These are phyloP conservation scores for Xerocomellus dryophilus DNA, from an alignment of 768 basidiomycete species.

Conservation along the genomic window DNA sequence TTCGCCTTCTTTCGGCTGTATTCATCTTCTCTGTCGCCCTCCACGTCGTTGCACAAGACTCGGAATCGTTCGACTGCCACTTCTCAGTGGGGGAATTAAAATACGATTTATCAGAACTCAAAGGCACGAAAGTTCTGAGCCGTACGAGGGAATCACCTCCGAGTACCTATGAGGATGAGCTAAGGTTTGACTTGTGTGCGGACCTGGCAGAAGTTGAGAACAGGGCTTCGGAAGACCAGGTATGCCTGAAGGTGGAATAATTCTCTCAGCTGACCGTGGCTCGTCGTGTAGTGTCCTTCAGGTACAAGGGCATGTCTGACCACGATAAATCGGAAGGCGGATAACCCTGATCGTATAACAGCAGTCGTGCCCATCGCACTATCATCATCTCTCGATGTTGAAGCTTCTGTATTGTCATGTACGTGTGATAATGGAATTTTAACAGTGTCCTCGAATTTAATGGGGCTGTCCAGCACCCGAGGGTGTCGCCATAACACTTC, in stretches of 20 bases:
- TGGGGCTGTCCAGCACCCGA: constrained; percentile 43
- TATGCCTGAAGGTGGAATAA: constrained; percentile 32
- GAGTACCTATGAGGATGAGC: constrained; percentile 52
- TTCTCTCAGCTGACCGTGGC: constrained; percentile 5
- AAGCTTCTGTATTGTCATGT: constrained; percentile 34
- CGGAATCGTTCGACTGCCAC: constrained; percentile 51
- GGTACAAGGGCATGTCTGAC: constrained; percentile 76
- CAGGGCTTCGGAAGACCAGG: constrained; percentile 63
- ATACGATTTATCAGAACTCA: constrained; percentile 61
- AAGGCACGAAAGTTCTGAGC: constrained; percentile 48
- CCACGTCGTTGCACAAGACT: constrained; percentile 37
- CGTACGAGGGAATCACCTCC: constrained; percentile 62
- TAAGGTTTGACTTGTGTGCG: constrained; percentile 67
- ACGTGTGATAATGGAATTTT: constrained; percentile 28
- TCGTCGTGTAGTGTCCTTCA: constrained; percentile 50
- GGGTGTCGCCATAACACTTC: constrained; percentile 53
- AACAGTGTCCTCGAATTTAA: constrained; percentile 1
- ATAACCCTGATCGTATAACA: constrained; percentile 55
- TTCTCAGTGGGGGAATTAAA: constrained; percentile 38
- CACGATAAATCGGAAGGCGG: constrained; percentile 57
- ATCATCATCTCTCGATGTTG: constrained; percentile 26
- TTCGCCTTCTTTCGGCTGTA: constrained; percentile 9
- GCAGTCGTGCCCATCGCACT: constrained; percentile 75
- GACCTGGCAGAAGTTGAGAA: constrained; percentile 48
- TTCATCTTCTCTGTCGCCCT: constrained; percentile 22